Evolutionary conservation across 1,284 basidiomycete species (phyloP), one percentile per base, ranked within the genome.

Genomic region (Ceratobasidium sp.): DNA sequence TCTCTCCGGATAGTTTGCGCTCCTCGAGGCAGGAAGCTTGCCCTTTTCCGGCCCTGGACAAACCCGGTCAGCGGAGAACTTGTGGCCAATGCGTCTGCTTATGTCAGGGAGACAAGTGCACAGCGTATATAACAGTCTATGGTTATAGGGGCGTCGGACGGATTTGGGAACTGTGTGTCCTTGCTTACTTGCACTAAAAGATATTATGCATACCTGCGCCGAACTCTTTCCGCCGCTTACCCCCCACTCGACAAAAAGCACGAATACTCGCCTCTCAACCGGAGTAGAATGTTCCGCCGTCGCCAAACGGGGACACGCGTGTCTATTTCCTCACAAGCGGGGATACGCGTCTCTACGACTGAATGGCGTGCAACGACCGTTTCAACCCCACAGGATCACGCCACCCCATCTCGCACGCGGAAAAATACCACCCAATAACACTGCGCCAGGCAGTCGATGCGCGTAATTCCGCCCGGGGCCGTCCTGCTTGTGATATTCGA

Each of bases 401-500:
- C 46, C 46, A 48, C 46, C 8, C 3, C 8, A 7, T 9, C 36
- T 38, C 36, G 11, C 36, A 38, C 33, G 36, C 36, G 36, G 36
- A 38, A 38, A 38, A 38, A 38, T 23, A 21, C 12, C 49, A 25
- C 12, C 49, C 49, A 53, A 53, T 53, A 14, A 28, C 49, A 11
- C 49, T 53, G 5, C 49, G 49, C 49, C 49, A 28, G 46, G n/a
- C 46, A 53, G 3, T 6, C 36, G 8, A 38, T 33, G 49, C 23
- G 2, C 25, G 23, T 53, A 53, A 23, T 53, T 25, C 49, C 49
- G 49, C 49, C 49, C 49, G 49, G 49, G 49, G 3, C 49, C 49
- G 49, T 54, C 23, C 53, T 54, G n/a, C n/a, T n/a, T n/a, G 25
- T 56, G 53, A 56, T 56, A 16, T 56, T 33, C 53, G 30, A 25